phyloP scores from a whole-genome alignment of 345 rosid species.

The Leavenworthia alabamica region DNA sequence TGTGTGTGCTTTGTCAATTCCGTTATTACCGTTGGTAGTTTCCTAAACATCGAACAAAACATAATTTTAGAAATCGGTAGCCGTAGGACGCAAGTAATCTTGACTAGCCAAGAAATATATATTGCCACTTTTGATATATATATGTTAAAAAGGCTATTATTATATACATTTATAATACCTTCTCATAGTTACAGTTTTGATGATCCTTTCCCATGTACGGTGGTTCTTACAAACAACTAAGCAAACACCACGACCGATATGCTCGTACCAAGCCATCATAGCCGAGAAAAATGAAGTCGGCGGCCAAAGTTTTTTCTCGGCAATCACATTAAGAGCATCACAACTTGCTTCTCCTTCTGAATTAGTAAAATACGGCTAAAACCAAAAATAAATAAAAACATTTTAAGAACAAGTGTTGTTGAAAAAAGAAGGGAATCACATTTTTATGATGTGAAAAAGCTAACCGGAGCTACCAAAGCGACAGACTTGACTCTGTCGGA shows the following conservation, averaged over 20 bases:
- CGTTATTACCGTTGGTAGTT: conserved; percentile 32
- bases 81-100: not conserved
- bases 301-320: conserved; percentile 72
- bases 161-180: conserved; percentile 23
- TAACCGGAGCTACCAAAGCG: conserved; percentile 62
- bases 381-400: not conserved
- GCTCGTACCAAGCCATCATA: conserved; percentile 80
- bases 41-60: conserved; percentile 27
- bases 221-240: conserved; percentile 56
- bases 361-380: conserved; percentile 51
- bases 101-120: no score
- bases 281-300: conserved; percentile 50
- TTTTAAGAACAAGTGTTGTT: not conserved
- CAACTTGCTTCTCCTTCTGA: conserved; percentile 39
- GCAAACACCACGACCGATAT: conserved; percentile 60
- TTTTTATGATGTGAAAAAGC: not conserved
- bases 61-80: not conserved
- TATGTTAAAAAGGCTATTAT: no score
- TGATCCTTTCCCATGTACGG: conserved; percentile 54
- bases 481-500: conserved; percentile 40
- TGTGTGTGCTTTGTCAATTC: conserved; percentile 72
- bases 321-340: conserved; percentile 44
- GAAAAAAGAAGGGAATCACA: not conserved
- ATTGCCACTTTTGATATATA: no score
- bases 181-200: conserved; percentile 49